Evolutionary conservation across 1,284 basidiomycete genomes (phyloP), one percentile per base, ranked within the genome.

Genomic region (Malassezia globosa): DNA sequence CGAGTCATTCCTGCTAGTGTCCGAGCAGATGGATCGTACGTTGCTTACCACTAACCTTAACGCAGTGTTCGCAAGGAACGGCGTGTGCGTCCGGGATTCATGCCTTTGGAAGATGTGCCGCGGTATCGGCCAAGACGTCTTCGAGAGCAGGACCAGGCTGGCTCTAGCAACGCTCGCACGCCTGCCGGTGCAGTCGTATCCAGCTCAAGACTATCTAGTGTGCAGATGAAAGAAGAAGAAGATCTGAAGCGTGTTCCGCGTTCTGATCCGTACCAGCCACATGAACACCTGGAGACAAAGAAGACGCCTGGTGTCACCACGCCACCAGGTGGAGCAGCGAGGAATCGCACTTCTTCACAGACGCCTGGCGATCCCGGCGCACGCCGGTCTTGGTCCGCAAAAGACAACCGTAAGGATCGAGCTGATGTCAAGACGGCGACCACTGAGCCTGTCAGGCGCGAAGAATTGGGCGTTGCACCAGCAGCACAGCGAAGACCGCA

Each of bases 21-120:
- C 11, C 50, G 50, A 11, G 50, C 50, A 2, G 50, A 52, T 39
- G 50, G 50, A 22, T 52, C 50, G 49, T 50, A 45, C 16, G 48
- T 50, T 22, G n/a, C 10, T 10, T 5, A 11, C 18, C 14, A 14
- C 48, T 50, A 21, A 50, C 16, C 11, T n/a, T n/a, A n/a, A n/a
- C 40, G 21, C 10, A 50, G 48, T 11, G 40, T 52, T 16, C 44
- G 50, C 23, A 46, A 45, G 16, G 50, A 52, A 24, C 44, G 50
- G 5, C 19, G 21, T 2, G 50, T 52, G n/a, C 33, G 45, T 10
- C 50, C 50, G 4, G 50, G 50, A 10, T 52, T 37, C 18, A 47
- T 43, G 35, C 50, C 50, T 7, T 24, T 33, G 3, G 50, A 52
- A 23, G 50, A 52, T n/a, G 16, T 46, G 2, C 25, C 16, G 26